Evolutionary conservation across 2,329 filamentous ascomycete species (phyloP), one percentile per base, ranked within the genome.

Genomic region (Plenodomus lindquistii): DNA sequence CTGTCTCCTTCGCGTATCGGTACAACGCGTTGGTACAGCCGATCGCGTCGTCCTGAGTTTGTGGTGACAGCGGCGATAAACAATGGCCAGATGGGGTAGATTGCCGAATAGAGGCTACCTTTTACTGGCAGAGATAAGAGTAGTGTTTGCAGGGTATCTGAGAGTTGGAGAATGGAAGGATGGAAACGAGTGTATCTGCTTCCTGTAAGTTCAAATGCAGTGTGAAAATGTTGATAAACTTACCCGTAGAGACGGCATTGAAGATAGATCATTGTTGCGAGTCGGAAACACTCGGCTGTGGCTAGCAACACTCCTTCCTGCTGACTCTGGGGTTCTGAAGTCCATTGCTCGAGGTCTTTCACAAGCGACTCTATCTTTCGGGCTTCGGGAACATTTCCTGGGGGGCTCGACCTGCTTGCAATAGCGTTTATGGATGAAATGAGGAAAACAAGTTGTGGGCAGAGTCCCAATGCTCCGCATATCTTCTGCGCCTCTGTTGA

Each of bases 41-140:
- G 48, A 37, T 69, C 66, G 16, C 67, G 63, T 44, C 63, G 67
- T 11, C 69, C 67, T 4, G 62, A 57, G 42, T 62, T 65, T n/a
- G 57, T 54, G 4, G 66, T 69, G 5, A 70, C 62, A 10, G 65
- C 62, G 18, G 67, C 66, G n/a, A 69, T 40, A 46, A 69, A 70
- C 10, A 70, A 46, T 13, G 66, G 66, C 67, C 66, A 70, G 3
- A 68, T 51, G 5, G 67, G 66, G 27, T 70, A 69, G 35, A 65
- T 60, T 24, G 66, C 67, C 8, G 66, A 69, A 49, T 66, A 70
- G 17, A 70, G 59, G 8, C 55, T 41, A 40, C 67, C 66, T 35
- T 69, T 66, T 13, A 69, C 66, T 2, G 66, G 67, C 0, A 70
- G 50, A 2, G 63, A 64, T 29, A 65, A 56, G 4, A 70, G 39